Conservation (phyloP, 768 basidiomycete species). For the Mycena latifolia region DNA sequence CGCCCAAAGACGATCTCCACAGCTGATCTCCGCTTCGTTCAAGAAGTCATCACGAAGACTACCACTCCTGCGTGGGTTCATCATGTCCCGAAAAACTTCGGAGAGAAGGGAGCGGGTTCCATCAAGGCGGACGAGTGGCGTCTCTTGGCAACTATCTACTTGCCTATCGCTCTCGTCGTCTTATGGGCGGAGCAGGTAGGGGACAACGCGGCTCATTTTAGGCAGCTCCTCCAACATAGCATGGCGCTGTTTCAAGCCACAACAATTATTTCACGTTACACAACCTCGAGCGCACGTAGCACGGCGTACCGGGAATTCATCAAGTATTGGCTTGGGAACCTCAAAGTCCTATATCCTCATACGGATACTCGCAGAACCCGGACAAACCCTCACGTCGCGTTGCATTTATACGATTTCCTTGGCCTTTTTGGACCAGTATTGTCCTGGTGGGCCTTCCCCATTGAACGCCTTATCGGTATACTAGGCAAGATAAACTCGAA, state of each 20-base stretch:
- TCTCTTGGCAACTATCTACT: conserved; percentile 41
- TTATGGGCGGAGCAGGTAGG: conserved; percentile 42
- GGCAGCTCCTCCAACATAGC: conserved; percentile 40
- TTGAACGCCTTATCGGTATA: conserved; percentile 50
- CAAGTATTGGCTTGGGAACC: conserved; percentile 39
- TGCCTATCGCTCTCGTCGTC: conserved; percentile 48
- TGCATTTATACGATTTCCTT: conserved; percentile 52
- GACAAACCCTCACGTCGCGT: conserved; percentile 16
- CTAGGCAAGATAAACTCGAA: conserved; percentile 49
- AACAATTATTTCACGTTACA: conserved; percentile 32
- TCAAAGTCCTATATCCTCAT: conserved; percentile 41
- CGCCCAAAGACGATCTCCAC: conserved; percentile 24
- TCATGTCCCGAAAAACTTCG: conserved; percentile 45
- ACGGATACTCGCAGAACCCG: conserved; percentile 28
- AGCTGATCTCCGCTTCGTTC: conserved; percentile 30
- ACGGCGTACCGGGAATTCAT: conserved; percentile 33
- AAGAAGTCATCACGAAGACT: conserved; percentile 38
- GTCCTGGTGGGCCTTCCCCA: conserved; percentile 55
- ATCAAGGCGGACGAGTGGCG: conserved; percentile 55
- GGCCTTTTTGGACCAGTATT: conserved; percentile 47
- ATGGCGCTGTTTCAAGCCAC: conserved; percentile 44
- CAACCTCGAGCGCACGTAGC: conserved; percentile 23
- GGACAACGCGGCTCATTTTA: conserved; percentile 5
- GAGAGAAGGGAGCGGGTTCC: conserved; percentile 42
- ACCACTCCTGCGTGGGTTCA: conserved; percentile 41